A percentile compares a stretch with the other conserved stretches of the same genome.
Conservation (phyloP, 352 stramenopile genomes). For the Pythium diclinum region DNA sequence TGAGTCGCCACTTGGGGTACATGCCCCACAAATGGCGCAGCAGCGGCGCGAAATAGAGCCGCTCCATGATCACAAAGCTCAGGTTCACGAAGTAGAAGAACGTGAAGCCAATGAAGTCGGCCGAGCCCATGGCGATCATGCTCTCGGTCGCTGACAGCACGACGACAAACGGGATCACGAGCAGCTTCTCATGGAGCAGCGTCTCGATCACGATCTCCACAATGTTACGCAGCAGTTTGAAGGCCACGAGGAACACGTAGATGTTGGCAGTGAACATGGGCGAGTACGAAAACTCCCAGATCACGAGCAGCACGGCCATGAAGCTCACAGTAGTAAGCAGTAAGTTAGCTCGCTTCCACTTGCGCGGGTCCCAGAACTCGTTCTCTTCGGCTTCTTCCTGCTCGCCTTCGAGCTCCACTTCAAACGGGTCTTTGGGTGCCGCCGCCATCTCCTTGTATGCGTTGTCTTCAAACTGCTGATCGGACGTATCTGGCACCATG, state of each 20-base stretch:
- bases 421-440: conserved; percentile 46
- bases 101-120: conserved; percentile 95
- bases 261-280: conserved; percentile 89
- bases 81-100: conserved; percentile 94
- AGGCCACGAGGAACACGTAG: conserved; percentile 88
- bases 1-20: conserved; percentile 91
- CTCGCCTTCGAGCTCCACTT: conserved; percentile 51
- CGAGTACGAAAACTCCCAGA: conserved; percentile 98
- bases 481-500: conserved; percentile 83
- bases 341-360: conserved; percentile 93
- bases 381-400: conserved; percentile 54
- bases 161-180: conserved; percentile 89
- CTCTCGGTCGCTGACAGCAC: conserved; percentile 89
- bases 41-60: conserved; percentile 92
- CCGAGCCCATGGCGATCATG: conserved; percentile 93
- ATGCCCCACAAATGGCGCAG: conserved; percentile 74
- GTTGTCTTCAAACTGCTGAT: conserved; percentile 73
- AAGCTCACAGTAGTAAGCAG: conserved; percentile 81
- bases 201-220: conserved; percentile 83
- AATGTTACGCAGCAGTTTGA: conserved; percentile 85
- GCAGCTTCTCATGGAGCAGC: conserved; percentile 89
- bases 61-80: conserved; percentile 89
- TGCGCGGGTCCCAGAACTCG: conserved; percentile 75
- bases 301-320: conserved; percentile 84
- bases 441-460: conserved; percentile 68